A percentile compares a stretch with the other conserved stretches of the same genome.
These are phyloP conservation scores for Didymella glomerata DNA, from an alignment of 2,329 filamentous ascomycete genomes.

Conservation along the genomic window DNA sequence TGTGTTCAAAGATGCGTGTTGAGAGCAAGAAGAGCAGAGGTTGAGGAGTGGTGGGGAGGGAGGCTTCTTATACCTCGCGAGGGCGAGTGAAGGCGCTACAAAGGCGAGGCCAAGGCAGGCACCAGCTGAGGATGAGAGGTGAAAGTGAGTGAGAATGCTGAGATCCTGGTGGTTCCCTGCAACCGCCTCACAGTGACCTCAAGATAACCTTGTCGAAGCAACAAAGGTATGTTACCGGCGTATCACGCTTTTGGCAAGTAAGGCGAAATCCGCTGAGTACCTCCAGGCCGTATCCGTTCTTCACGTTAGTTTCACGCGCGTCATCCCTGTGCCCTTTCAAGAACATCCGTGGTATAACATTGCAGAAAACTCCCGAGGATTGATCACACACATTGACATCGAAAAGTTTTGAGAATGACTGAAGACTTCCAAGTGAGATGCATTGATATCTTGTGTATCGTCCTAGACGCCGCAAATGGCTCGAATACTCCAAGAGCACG, in stretches of 20 bases:
- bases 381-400: too few relatives aligned
- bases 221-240: too few relatives aligned
- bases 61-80: not conserved
- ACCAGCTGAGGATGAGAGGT: not conserved
- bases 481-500: not conserved
- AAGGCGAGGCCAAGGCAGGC: not conserved
- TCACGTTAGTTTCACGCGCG: too few relatives aligned
- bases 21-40: not conserved
- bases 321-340: too few relatives aligned
- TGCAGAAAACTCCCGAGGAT: too few relatives aligned
- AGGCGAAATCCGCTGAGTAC: too few relatives aligned
- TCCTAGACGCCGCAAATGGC: not conserved
- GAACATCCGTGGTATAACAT: too few relatives aligned
- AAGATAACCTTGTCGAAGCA: not conserved
- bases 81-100: not conserved
- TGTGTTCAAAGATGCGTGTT: not conserved
- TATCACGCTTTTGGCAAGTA: not conserved
- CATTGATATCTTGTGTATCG: not conserved
- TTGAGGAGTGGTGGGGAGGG: not conserved
- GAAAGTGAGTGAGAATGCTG: slow-evolving; percentile 8
- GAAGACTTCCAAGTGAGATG: too few relatives aligned
- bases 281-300: too few relatives aligned
- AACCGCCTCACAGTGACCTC: not conserved
- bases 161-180: not conserved
- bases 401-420: too few relatives aligned